These are phyloP conservation scores for Candolleomyces aberdarensis DNA, from an alignment of 768 basidiomycete genomes.

Conservation along the genomic window DNA sequence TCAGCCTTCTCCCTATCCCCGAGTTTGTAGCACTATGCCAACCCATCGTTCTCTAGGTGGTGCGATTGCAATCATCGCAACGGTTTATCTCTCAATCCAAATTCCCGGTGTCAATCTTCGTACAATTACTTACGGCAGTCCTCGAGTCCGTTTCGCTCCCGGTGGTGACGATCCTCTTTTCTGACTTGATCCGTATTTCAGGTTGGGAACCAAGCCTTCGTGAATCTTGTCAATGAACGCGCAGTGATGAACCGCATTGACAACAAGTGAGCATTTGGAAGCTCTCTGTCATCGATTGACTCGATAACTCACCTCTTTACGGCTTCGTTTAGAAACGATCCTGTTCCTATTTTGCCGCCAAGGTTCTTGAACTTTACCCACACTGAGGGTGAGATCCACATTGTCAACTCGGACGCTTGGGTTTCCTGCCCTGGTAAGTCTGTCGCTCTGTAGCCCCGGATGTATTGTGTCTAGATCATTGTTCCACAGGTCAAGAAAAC, in stretches of 20 bases:
- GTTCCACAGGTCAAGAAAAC: slow-evolving; percentile 48
- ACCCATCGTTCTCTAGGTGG: slow-evolving; percentile 43
- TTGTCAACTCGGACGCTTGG: slow-evolving; percentile 35
- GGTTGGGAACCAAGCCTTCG: slow-evolving; percentile 48
- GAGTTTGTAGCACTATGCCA: slow-evolving; percentile 22
- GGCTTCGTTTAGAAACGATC: slow-evolving; percentile 22
- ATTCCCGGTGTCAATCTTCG: slow-evolving; percentile 39
- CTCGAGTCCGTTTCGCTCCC: slow-evolving; percentile 41
- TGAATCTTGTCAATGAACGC: slow-evolving; percentile 42
- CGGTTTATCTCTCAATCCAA: slow-evolving; percentile 44
- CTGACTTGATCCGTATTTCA: slow-evolving; percentile 17
- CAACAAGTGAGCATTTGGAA: slow-evolving; percentile 24
- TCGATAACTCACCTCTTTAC: background rate
- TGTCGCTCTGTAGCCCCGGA: background rate
- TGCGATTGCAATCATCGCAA: slow-evolving; percentile 49
- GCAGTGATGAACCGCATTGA: slow-evolving; percentile 39
- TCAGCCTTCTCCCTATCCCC: background rate
- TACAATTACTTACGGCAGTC: slow-evolving; percentile 34
- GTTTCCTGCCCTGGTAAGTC: slow-evolving; percentile 31
- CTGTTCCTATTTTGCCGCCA: slow-evolving; percentile 56
- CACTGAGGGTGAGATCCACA: slow-evolving; percentile 53
- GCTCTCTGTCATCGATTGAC: background rate
- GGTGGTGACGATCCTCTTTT: background rate
- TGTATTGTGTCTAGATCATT: background rate
- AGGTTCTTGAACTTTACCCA: slow-evolving; percentile 48